Evolutionary conservation across 2,329 filamentous ascomycete genomes (phyloP), one percentile per base, ranked within the genome.

Genomic region (Curvularia hawaiiensis): DNA sequence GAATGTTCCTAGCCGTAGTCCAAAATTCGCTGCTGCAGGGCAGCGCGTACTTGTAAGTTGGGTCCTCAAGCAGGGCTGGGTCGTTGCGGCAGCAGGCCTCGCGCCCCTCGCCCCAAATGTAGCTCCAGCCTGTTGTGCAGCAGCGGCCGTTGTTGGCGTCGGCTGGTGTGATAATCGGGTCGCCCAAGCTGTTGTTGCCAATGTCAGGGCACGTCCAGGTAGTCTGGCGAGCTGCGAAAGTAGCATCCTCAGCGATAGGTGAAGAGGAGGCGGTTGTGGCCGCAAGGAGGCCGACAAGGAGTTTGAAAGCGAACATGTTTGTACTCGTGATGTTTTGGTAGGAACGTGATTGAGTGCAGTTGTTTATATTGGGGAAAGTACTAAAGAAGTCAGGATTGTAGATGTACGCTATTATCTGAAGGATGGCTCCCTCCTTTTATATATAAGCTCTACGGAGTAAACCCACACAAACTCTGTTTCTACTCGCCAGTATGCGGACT

Each of bases 1-100:
- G 11, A 49, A 16, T 20, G 22, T 28, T 39, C 1, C 3, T 1
- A 14, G 31, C 8, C 8, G 46, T 5, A 39, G 31, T 0, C 46
- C 46, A 49, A 24, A n/a, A 49, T 14, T 49, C 33, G 46, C 22
- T 38, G 33, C 18, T 49, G 20, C 46, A 49, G 20, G 46, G 46
- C 22, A 49, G 12, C 33, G 46, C 46, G 33, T 39, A 49, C 46
- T 49, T 49, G 46, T 38, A 49, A 26, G 31, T 38, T 7, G 31
- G 8, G 14, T 49, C 31, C 46, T 38, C 31, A 3, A 49, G 46
- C 22, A 49, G 33, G 31, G 33, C 22, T 14, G 46, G 46, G 16
- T 49, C 33, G 14, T 49, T 49, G 31, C 46, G 46, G 22, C 46
- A 49, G 31, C 46, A 49, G 14, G 30, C 30, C 14, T 49, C 46